Conservation (phyloP, 441 rosid genomes). For the Corymbia calophylla region DNA sequence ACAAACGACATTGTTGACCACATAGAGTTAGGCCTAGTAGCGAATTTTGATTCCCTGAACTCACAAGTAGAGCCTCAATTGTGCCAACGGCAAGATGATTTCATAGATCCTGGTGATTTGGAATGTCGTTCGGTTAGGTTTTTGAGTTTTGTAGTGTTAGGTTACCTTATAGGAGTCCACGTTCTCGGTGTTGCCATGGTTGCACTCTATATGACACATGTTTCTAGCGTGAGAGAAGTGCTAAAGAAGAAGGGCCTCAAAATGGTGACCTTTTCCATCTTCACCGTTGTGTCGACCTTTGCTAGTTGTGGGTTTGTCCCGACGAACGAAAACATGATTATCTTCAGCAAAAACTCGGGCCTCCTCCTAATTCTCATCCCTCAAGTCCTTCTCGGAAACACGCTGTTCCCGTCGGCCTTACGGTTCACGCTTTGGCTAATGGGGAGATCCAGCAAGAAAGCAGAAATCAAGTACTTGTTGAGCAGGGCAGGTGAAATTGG, state of each 20-base stretch:
- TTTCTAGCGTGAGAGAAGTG: conserved; percentile 10
- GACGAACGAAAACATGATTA: conserved; percentile 40
- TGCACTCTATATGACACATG: not conserved
- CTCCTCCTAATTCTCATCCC: conserved; percentile 44
- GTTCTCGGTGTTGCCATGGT: conserved; percentile 4
- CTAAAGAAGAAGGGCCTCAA: conserved; percentile 8
- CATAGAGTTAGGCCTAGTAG: not conserved
- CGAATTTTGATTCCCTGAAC: not conserved
- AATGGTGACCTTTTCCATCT: conserved; percentile 9
- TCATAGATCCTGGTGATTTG: not conserved
- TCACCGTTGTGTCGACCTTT: conserved; percentile 28
- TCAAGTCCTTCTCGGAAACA: conserved; percentile 42
- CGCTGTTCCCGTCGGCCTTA: conserved; percentile 40
- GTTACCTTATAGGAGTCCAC: conserved; percentile 14
- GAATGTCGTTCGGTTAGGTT: not conserved
- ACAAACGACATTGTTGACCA: not conserved
- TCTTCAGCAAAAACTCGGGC: conserved; percentile 36
- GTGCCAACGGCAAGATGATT: not conserved
- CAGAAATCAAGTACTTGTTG: conserved; percentile 26
- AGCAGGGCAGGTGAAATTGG: conserved; percentile 25
- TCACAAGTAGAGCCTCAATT: not conserved
- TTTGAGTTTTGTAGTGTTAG: conserved; percentile 6
- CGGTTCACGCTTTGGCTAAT: conserved; percentile 30
- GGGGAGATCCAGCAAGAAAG: conserved; percentile 18
- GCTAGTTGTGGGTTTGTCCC: conserved; percentile 37